Evolutionary conservation across 345 rosid species (phyloP).

Genomic region (Citrus medica): DNA sequence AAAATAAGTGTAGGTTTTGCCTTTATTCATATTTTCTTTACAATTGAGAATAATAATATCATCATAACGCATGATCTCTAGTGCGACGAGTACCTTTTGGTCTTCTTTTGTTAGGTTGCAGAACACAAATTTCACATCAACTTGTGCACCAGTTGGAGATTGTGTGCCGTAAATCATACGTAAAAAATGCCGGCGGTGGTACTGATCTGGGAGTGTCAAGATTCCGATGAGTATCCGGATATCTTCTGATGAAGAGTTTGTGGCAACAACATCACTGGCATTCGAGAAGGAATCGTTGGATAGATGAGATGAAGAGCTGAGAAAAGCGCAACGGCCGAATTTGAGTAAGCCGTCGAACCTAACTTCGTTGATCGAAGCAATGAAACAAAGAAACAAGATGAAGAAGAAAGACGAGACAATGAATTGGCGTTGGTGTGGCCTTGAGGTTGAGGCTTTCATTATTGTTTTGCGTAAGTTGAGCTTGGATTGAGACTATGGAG

Average conservation of each 20-base stretch:
- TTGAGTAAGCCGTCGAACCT: conserved; percentile 44
- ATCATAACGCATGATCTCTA: conserved; percentile 83
- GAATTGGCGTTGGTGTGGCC: conserved; percentile 29
- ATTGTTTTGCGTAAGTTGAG: background rate
- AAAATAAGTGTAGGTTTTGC: conserved; percentile 80
- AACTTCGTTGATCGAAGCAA: conserved; percentile 57
- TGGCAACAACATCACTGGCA: background rate
- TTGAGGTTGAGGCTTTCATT: conserved; percentile 29
- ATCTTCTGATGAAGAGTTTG: conserved; percentile 32
- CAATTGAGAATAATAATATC: conserved; percentile 79
- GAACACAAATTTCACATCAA: conserved; percentile 87
- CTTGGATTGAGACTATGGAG: background rate
- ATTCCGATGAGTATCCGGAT: conserved; percentile 76
- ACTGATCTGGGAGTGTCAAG: conserved; percentile 79
- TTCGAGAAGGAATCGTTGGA: conserved; percentile 21
- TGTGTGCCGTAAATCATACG: conserved; percentile 75
- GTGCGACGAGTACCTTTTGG: conserved; percentile 73
- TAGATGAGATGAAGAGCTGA: conserved; percentile 1
- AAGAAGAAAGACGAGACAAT: conserved; percentile 51
- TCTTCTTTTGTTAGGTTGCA: conserved; percentile 91
- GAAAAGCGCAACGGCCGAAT: conserved; percentile 48
- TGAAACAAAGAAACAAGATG: conserved; percentile 55
- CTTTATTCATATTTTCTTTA: conserved; percentile 82
- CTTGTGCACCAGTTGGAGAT: conserved; percentile 29
- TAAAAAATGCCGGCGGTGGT: conserved; percentile 63